Evolutionary conservation across 169 alveolate genomes (phyloP), one percentile per base, ranked within the genome.

Genomic region (Toxoplasma gondii): DNA sequence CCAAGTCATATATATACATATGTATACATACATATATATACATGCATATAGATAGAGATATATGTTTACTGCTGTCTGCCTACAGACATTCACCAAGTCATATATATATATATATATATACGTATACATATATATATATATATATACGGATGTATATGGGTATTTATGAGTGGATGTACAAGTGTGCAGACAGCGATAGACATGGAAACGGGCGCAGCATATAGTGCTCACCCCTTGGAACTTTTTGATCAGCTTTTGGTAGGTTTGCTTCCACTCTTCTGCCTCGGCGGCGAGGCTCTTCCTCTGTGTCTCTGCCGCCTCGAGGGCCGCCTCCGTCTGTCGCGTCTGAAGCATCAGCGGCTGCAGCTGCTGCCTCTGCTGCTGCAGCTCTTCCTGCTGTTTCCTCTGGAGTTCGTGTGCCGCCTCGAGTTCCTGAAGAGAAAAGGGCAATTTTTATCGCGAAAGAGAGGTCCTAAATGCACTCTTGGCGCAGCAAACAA

Each of bases 251-350:
- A 91, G 36, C 45, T 54, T 74, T n/a, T 91, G 88, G 82, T 91
- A 91, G 64, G 74, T 91, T 34, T 91, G 69, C 82, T 91, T 91
- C 94, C 94, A 91, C 64, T 91, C 94, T n/a, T 83, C 78, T 24
- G 94, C 94, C 53, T 74, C 88, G 41, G 83, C 88, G 74, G 83
- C 90, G 5, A 83, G 88, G 22, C 88, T 86, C 80, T 80, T 91
- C 24, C 84, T 88, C 94, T 91, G 94, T 54, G 78, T 12, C 82
- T 74, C 88, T 58, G 83, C 80, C 82, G 45, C 94, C 43, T 91
- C 94, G 16, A 91, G 82, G 41, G 91, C 86, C 24, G 94, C 94
- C 87, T 92, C 93, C 81, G 10, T 70, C 58, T 88, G 93, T 4
- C 84, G 45, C 49, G 93, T 58, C 84, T 88, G 69, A 41, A 88